Evolutionary conservation across 192 early-diverging fungal species (phyloP), one percentile per base, ranked within the genome.

Genomic region (Gryganskiella cystojenkinii): DNA sequence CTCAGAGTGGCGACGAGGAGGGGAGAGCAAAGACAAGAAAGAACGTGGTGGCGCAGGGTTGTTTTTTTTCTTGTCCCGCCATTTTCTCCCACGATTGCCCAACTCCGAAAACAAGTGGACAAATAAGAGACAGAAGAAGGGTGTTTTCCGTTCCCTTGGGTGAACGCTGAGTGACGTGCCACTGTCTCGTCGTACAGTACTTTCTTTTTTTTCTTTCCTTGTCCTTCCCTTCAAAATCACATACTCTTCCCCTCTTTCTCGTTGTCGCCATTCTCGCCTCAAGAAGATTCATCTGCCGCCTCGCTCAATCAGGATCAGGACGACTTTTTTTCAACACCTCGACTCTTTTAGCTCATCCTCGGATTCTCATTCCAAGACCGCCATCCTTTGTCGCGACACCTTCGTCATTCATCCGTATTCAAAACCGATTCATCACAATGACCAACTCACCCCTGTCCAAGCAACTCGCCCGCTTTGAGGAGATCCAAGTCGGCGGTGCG

Each of bases 401-500:
- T 30, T 42, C 27, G 43, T 30, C 55, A 44, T 22, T 20, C 62
- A 57, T 6, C 49, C 4, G 31, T 44, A 5, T 53, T 22, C 54
- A 45, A 20, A 3, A 40, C 13, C 5, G 30, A 17, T 28, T 55
- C 24, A 56, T 25, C 28, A 56, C 53, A 14, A 64, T 64, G 63
- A 52, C 66, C 20, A 13, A 56, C 34, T 34, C 69, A 3, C 61
- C 74, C n/a, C 65, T 69, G 15, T 54, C 61, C 54, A 78, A 64
- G 61, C 74, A 78, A 35, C 64, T 78, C 30, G 74, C 74, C 17
- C 74, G 74, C 67, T 78, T 78, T 55, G 47, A 69, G 49, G 74
- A 78, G 45, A 78, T 78, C 61, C 46, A 64, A 22, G 74, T 78
- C 50, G 74, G 74, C 13, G 74, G 74, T 15, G 45, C 74, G 35